A percentile compares a stretch with the other conserved stretches of the same genome.
phyloP scores from a whole-genome alignment of 2,329 filamentous ascomycete species.

The Dactylellina drechsleri region DNA sequence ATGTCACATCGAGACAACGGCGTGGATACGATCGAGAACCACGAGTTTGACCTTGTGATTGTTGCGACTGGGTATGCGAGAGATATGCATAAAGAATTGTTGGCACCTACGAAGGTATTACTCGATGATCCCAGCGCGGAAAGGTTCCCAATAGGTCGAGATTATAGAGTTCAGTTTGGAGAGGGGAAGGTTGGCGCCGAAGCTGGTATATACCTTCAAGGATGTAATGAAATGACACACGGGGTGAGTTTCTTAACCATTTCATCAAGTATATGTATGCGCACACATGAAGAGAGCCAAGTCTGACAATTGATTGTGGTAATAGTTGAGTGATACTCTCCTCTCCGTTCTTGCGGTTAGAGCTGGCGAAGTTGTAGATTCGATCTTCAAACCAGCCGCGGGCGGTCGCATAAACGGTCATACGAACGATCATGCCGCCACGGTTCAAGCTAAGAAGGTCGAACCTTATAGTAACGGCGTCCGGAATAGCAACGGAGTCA shows the following conservation, averaged over 20 bases:
- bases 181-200: conserved; percentile 74
- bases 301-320: neutral
- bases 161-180: conserved; percentile 81
- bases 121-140: conserved; percentile 66
- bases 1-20: conserved; percentile 68
- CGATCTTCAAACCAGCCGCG: conserved; percentile 68
- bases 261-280: conserved; percentile 15
- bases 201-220: conserved; percentile 89
- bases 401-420: conserved; percentile 30
- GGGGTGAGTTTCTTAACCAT: conserved; percentile 72
- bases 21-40: conserved; percentile 61
- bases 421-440: conserved; percentile 31
- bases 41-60: conserved; percentile 80
- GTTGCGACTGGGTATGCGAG: conserved; percentile 87
- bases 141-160: conserved; percentile 75
- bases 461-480: conserved; percentile 29
- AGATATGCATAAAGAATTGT: conserved; percentile 79
- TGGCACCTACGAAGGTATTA: conserved; percentile 73
- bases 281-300: neutral
- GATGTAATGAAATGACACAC: conserved; percentile 91
- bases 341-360: conserved; percentile 80
- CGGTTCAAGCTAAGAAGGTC: conserved; percentile 33
- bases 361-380: conserved; percentile 80
- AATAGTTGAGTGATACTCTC: conserved; percentile 79
- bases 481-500: conserved; percentile 23